phyloP scores from a whole-genome alignment of 2,329 filamentous ascomycete species.

The Pseudogymnoascus sp. region DNA sequence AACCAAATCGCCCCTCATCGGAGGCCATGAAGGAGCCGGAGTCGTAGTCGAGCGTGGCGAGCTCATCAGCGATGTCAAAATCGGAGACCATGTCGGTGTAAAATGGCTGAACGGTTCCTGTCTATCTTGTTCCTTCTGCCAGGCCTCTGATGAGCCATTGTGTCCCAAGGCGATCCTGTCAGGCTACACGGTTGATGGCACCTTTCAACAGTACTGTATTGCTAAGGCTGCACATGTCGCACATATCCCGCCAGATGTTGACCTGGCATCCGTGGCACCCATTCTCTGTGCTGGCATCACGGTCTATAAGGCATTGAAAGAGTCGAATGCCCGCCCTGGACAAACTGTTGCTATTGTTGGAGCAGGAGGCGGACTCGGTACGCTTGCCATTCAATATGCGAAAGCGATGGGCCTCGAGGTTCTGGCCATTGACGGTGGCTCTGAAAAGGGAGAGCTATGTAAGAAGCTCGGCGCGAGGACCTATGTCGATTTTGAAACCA shows the following conservation, averaged over 20 bases:
- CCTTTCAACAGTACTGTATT: slow-evolving; percentile 87
- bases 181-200: slow-evolving; percentile 87
- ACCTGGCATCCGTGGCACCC: slow-evolving; percentile 69
- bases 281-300: slow-evolving; percentile 81
- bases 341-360: slow-evolving; percentile 79
- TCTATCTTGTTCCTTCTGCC: slow-evolving; percentile 75
- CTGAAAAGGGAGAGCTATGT: slow-evolving; percentile 69
- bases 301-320: slow-evolving; percentile 87
- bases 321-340: slow-evolving; percentile 64
- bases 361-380: slow-evolving; percentile 75
- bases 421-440: slow-evolving; percentile 76
- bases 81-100: slow-evolving; percentile 81
- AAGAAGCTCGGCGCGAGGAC: slow-evolving; percentile 58
- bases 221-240: slow-evolving; percentile 81
- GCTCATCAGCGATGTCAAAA: slow-evolving; percentile 66
- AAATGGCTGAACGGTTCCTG: slow-evolving; percentile 92
- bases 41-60: slow-evolving; percentile 72
- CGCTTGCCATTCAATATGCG: slow-evolving; percentile 76
- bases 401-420: slow-evolving; percentile 78
- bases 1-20: slow-evolving; percentile 78
- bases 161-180: slow-evolving; percentile 69
- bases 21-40: slow-evolving; percentile 73
- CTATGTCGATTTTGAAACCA: slow-evolving; percentile 74
- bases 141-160: slow-evolving; percentile 70
- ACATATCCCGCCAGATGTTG: slow-evolving; percentile 66